Evolutionary conservation across 805 yeast genomes (phyloP).

Genomic region (Ogataea pini): DNA sequence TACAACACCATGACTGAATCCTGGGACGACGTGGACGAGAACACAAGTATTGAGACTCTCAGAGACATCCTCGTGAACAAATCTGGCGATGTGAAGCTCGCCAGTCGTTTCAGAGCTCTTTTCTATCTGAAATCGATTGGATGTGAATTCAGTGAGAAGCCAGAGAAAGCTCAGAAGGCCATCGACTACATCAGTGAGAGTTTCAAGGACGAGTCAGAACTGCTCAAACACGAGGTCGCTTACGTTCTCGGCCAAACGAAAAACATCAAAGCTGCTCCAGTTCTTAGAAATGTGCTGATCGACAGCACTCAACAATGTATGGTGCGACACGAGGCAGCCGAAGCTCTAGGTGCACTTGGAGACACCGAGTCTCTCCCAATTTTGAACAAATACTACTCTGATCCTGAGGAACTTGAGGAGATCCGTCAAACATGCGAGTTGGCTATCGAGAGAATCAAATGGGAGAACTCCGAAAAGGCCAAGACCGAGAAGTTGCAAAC

Average conservation of each 20-base stretch:
- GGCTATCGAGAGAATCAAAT: slow-evolving; percentile 90
- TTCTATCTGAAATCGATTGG: slow-evolving; percentile 89
- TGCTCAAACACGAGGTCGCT: slow-evolving; percentile 96
- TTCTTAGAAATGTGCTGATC: slow-evolving; percentile 68
- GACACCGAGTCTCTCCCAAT: slow-evolving; percentile 70
- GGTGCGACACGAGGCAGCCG: slow-evolving; percentile 99
- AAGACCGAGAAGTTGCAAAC: slow-evolving; percentile 70
- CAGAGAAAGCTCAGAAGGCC: slow-evolving; percentile 60
- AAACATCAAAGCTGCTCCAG: slow-evolving; percentile 74
- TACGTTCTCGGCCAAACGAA: slow-evolving; percentile 96
- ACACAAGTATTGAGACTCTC: slow-evolving; percentile 55
- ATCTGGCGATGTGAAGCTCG: slow-evolving; percentile 69
- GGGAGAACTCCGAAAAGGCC: slow-evolving; percentile 76
- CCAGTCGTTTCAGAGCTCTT: slow-evolving; percentile 89
- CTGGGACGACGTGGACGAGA: slow-evolving; percentile 30
- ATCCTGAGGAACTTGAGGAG: slow-evolving; percentile 68
- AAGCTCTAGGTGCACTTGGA: slow-evolving; percentile 95
- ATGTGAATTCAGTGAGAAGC: slow-evolving; percentile 58
- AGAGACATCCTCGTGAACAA: slow-evolving; percentile 70
- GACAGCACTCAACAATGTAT: slow-evolving; percentile 76
- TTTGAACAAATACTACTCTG: slow-evolving; percentile 66
- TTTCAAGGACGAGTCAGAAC: slow-evolving; percentile 79
- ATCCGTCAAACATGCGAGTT: slow-evolving; percentile 97
- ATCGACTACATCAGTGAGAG: slow-evolving; percentile 83
- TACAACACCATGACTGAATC: slow-evolving; percentile 18